Conservation (phyloP, 495 filamentous ascomycete genomes). For the Lophium mytilinum region DNA sequence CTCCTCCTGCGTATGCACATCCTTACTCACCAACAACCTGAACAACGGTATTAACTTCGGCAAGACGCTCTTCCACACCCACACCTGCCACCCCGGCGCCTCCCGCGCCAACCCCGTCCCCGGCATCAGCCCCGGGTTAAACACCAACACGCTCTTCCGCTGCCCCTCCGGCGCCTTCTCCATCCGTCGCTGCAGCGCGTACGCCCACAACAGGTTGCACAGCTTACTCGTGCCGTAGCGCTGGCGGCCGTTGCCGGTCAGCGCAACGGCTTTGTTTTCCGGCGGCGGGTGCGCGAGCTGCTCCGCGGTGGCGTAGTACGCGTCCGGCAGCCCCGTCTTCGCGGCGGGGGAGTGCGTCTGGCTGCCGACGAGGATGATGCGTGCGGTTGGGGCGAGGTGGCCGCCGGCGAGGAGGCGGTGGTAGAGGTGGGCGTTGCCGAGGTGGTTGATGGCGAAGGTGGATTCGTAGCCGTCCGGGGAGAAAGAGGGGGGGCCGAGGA, state of each 20-base stretch:
- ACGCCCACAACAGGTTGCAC: conserved; percentile 30
- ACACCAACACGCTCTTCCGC: conserved; percentile 33
- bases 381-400: neutral
- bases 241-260: neutral
- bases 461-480: conserved; percentile 38
- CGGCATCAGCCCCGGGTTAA: conserved; percentile 44
- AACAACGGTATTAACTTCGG: conserved; percentile 34
- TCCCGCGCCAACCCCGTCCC: conserved; percentile 38
- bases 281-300: conserved; percentile 1
- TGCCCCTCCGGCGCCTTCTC: conserved; percentile 14
- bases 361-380: conserved; percentile 2
- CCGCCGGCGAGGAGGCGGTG: neutral
- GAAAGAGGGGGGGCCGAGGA: conserved; percentile 28
- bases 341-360: conserved; percentile 2
- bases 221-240: conserved; percentile 1
- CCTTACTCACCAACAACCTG: conserved; percentile 20
- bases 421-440: conserved; percentile 10
- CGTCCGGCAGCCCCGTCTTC: neutral
- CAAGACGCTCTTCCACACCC: conserved; percentile 18
- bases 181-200: conserved; percentile 36
- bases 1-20: conserved; percentile 35
- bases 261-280: neutral
- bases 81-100: conserved; percentile 26
- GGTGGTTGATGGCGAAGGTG: conserved; percentile 11
- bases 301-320: conserved; percentile 4